Evolutionary conservation across 768 basidiomycete genomes (phyloP).

Genomic region (Lactarius indigo): DNA sequence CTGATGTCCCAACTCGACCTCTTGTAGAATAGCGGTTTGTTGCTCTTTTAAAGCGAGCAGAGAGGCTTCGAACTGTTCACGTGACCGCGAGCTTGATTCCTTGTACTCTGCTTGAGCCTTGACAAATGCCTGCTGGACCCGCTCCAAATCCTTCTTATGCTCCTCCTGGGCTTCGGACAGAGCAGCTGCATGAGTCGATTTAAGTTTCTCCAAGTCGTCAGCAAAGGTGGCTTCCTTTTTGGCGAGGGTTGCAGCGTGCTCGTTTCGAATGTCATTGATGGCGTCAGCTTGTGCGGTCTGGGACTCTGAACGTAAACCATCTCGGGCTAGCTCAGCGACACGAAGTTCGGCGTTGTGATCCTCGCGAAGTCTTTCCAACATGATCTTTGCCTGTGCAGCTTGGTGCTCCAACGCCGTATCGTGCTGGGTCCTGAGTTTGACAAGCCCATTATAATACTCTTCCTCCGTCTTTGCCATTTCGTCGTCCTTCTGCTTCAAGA

Average conservation of each 20-base stretch:
- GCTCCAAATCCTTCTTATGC: slow-evolving; percentile 48
- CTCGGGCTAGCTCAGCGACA: slow-evolving; percentile 69
- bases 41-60: slow-evolving; percentile 49
- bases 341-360: slow-evolving; percentile 74
- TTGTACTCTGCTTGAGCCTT: slow-evolving; percentile 45
- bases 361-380: slow-evolving; percentile 66
- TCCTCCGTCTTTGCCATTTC: slow-evolving; percentile 66
- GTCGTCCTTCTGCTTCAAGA: slow-evolving; percentile 59
- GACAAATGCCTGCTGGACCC: slow-evolving; percentile 41
- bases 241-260: slow-evolving; percentile 61
- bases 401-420: slow-evolving; percentile 60
- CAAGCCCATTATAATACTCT: slow-evolving; percentile 78
- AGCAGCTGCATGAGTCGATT: slow-evolving; percentile 57
- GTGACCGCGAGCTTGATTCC: slow-evolving; percentile 37
- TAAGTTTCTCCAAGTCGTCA: slow-evolving; percentile 63
- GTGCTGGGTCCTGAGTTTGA: slow-evolving; percentile 72
- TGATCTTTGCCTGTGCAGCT: slow-evolving; percentile 54
- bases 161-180: slow-evolving; percentile 54
- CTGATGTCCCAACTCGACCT: slow-evolving; percentile 54
- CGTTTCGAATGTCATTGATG: slow-evolving; percentile 65
- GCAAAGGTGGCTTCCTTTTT: slow-evolving; percentile 63
- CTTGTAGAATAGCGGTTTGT: slow-evolving; percentile 51
- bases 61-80: slow-evolving; percentile 47
- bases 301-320: slow-evolving; percentile 72
- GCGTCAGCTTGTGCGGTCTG: slow-evolving; percentile 61